Base-by-base conservation (phyloP, 1,284 basidiomycete genomes). In the Cutaneotrichosporon mucoides region DNA sequence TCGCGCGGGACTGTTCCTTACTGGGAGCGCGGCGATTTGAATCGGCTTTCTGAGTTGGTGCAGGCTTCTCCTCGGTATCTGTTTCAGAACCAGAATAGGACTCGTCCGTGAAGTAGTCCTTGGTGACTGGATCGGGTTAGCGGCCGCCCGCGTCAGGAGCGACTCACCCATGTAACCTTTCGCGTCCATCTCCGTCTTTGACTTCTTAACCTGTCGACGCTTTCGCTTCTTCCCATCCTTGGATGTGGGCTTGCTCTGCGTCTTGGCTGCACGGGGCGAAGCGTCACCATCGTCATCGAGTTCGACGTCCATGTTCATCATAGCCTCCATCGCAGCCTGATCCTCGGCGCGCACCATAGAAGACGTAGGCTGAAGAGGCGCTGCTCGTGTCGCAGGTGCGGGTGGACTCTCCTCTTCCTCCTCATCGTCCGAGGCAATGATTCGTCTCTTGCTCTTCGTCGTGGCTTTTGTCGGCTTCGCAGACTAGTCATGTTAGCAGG, bases 121-220 rank as follows among this genome's bases (percentile, higher is more conserved):
- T 68, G 2, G 70, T 68, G 9, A 73, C 72, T 73, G 60, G 4
- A 33, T 55, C 38, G 54, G 56, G 33, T 1, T 1, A 13, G 16
- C 33, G 9, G 35, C 5, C 5, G 11, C 6, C 5, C 5, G 11
- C 6, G 16, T 7, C 13, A 34, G 36, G 11, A 13, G 2, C 2
- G 13, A 70, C 72, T 60, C 53, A 76, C 75, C 72, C 68, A 72
- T 71, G 58, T 76, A 75, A 1, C 75, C 75, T 59, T 72, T 72
- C 10, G 66, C 68, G 57, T 76, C 69, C 57, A 66, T 66, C 56
- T 68, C 70, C 54, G 57, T 65, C 56, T 62, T 67, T 11, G 63
- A 69, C 65, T 70, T 75, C 61, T 73, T 75, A 34, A 76, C 71
- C 43, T 65, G 71, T n/a, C 73, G 59, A 2, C 47, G 47, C 53